Base-by-base conservation (phyloP, 73 alveolate genomes). In the Durusdinium trenchii region DNA sequence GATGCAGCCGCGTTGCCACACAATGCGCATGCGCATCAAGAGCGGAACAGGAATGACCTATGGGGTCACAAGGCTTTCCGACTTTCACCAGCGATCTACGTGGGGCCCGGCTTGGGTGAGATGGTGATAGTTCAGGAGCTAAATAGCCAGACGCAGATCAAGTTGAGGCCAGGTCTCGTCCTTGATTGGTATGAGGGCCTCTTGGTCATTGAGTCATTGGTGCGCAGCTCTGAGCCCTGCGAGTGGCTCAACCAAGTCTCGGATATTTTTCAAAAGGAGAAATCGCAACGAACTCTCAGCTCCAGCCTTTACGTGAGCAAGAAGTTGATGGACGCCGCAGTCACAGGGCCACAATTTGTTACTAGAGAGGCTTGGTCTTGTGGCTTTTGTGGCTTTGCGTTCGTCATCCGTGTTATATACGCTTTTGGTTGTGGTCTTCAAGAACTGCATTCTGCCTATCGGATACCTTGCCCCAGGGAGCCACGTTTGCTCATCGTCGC, bases 271-370 rank as follows among this genome's bases (percentile, higher is more conserved):
- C 64, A 42, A 30, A 86, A 86, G 83, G 95, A 86, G 52, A 57
- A 54, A 62, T 26, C 83, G 42, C 81, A 57, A 32, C 50, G 95
- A n/a, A 90, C 42, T 4, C 47, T 90, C 69, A 90, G 97, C 52
- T 48, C 89, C 86, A 90, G 76, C 75, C 87, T 90, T 18, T 90
- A 90, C 16, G 97, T 90, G 57, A 69, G 75, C 87, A 64, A 69
- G 60, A 69, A 46, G 73, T 32, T 89, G 67, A 57, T 90, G 42
- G 35, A 42, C 32, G 82, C 76, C 30, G 97, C 97, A 10, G 86
- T 90, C 42, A 90, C 97, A 30, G 97, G 97, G 89, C 97, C 97
- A 12, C 51, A 35, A 73, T 90, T 90, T 50, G 97, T 86, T 16
- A 86, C 95, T 26, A 42, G 95, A 47, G 95, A 86, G 94, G 94